phyloP scores from a whole-genome alignment of 257 asterid genomes.

The Ophiorrhiza pumila region DNA sequence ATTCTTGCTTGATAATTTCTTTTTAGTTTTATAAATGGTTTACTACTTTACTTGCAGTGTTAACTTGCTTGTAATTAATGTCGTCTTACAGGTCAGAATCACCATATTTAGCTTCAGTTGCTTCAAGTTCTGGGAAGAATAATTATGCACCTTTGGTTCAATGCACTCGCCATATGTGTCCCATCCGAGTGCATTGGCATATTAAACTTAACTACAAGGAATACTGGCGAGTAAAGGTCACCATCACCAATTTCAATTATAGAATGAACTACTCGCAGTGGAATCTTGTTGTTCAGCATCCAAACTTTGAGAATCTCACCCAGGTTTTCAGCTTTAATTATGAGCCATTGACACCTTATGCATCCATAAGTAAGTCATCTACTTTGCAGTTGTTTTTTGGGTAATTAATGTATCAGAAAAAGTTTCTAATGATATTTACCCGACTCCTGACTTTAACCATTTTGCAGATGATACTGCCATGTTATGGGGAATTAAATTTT shows the following conservation, averaged over 20 bases:
- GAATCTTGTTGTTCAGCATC: slow-evolving; percentile 83
- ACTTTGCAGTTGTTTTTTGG: not conserved
- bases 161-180: slow-evolving; percentile 85
- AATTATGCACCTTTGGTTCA: slow-evolving; percentile 62
- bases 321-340: slow-evolving; percentile 77
- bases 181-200: slow-evolving; percentile 87
- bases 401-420: not conserved
- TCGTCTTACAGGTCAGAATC: slow-evolving; percentile 4
- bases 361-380: slow-evolving; percentile 27
- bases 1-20: not conserved
- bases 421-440: not conserved
- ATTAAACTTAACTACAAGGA: slow-evolving; percentile 76
- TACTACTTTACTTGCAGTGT: not conserved
- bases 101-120: slow-evolving; percentile 66
- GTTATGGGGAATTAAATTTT: slow-evolving; percentile 44
- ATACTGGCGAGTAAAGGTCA: slow-evolving; percentile 80
- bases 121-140: slow-evolving; percentile 49
- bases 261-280: slow-evolving; percentile 68
- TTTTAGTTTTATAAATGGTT: not conserved
- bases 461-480: slow-evolving; percentile 47
- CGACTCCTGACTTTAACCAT: not conserved
- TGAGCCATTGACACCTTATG: slow-evolving; percentile 68
- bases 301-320: slow-evolving; percentile 77
- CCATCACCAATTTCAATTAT: slow-evolving; percentile 74
- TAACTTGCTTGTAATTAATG: not conserved